Evolutionary conservation across 2,329 filamentous ascomycete genomes (phyloP).

Genomic region (Colletotrichum echinochloae): DNA sequence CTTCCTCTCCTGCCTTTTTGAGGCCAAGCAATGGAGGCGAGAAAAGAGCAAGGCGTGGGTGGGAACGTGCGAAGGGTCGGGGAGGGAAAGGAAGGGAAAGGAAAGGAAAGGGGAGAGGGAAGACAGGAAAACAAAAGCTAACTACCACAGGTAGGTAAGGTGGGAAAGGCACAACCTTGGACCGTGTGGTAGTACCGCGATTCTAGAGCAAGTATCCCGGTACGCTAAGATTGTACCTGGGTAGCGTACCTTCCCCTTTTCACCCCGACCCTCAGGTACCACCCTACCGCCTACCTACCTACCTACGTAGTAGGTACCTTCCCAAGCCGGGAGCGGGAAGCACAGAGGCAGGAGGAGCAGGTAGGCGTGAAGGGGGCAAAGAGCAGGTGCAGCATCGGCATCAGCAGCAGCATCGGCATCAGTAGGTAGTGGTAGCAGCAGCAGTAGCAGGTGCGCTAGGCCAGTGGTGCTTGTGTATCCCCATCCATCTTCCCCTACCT

Average conservation of each 20-base stretch:
- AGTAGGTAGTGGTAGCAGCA: too few relatives aligned
- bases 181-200: slow-evolving; percentile 13
- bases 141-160: too few relatives aligned
- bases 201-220: slow-evolving; percentile 21
- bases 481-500: slow-evolving; percentile 5
- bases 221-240: not conserved
- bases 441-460: not conserved
- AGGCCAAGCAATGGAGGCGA: slow-evolving; percentile 1
- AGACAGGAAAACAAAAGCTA: slow-evolving; percentile 1
- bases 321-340: not conserved
- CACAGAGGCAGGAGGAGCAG: not conserved
- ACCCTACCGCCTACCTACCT: too few relatives aligned
- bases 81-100: slow-evolving; percentile 7
- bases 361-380: not conserved
- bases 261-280: not conserved
- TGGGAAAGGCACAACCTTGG: slow-evolving; percentile 1
- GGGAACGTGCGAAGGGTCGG: slow-evolving; percentile 3
- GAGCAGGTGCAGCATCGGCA: not conserved
- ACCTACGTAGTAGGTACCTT: too few relatives aligned
- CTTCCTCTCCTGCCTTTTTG: slow-evolving; percentile 4
- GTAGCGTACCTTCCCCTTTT: slow-evolving; percentile 1
- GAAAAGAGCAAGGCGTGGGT: not conserved
- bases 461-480: not conserved
- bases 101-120: not conserved
- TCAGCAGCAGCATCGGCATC: not conserved